Evolutionary conservation across 768 basidiomycete genomes (phyloP).

Genomic region (Galerina marginata): DNA sequence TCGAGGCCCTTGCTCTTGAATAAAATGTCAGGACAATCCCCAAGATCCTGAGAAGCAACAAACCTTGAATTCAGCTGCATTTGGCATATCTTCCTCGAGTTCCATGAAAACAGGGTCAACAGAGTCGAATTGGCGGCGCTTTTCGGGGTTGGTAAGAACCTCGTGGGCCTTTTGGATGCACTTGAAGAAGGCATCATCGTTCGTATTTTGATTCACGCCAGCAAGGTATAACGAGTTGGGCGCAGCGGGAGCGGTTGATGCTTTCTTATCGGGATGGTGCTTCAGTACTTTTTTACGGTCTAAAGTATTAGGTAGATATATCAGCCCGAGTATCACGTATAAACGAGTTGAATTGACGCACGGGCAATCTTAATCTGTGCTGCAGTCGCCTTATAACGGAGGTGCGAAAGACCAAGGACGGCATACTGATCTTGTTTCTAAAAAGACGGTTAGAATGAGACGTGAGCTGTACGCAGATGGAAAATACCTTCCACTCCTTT

Average conservation of each 20-base stretch:
- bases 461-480: neutral
- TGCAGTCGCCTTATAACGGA: conserved; percentile 84
- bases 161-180: conserved; percentile 99
- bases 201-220: conserved; percentile 75
- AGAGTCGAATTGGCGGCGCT: conserved; percentile 94
- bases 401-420: conserved; percentile 90
- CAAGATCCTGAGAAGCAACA: neutral
- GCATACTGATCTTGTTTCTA: conserved; percentile 99
- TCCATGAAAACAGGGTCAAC: conserved; percentile 82
- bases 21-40: neutral
- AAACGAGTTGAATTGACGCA: conserved; percentile 60
- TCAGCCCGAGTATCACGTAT: neutral
- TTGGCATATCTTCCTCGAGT: conserved; percentile 80
- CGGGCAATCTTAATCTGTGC: conserved; percentile 97
- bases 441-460: neutral
- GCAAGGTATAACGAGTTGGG: conserved; percentile 46
- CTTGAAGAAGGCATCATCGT: conserved; percentile 99
- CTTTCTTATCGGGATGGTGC: conserved; percentile 98
- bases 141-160: conserved; percentile 84
- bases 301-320: conserved; percentile 32
- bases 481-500: conserved; percentile 93
- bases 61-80: conserved; percentile 63
- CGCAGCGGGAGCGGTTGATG: conserved; percentile 32
- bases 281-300: conserved; percentile 99
- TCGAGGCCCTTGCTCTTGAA: conserved; percentile 54